These are phyloP conservation scores for Chlorella sp. DNA, from an alignment of 139 green algal species.

Conservation along the genomic window DNA sequence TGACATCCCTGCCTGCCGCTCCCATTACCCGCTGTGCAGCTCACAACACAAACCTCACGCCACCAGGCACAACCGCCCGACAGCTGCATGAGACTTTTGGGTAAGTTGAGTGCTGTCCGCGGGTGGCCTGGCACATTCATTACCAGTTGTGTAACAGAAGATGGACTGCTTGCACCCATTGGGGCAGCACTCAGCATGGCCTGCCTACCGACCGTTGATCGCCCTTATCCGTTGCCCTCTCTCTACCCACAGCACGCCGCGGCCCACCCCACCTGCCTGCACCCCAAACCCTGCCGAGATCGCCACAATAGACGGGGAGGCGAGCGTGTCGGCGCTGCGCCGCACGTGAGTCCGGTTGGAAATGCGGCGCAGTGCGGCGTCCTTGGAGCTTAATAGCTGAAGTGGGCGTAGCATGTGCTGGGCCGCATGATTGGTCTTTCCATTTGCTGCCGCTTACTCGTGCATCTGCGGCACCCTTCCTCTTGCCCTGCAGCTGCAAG, in stretches of 20 bases:
- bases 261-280: background rate
- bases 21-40: background rate
- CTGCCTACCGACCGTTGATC: too few relatives aligned
- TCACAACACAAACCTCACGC: background rate
- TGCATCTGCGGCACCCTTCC: too few relatives aligned
- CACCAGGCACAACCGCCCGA: background rate
- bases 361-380: too few relatives aligned
- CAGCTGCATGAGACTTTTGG: constrained; percentile 27
- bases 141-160: too few relatives aligned
- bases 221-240: background rate
- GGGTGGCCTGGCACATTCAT: too few relatives aligned
- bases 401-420: too few relatives aligned
- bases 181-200: too few relatives aligned
- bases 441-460: too few relatives aligned
- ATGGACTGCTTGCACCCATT: too few relatives aligned
- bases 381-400: too few relatives aligned
- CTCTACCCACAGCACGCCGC: constrained; percentile 22
- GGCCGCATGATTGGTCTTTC: too few relatives aligned
- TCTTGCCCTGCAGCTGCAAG: constrained; percentile 18
- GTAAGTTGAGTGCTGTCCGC: background rate
- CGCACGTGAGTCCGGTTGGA: background rate
- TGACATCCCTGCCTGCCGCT: too few relatives aligned
- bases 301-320: constrained; percentile 13
- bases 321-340: constrained; percentile 1
- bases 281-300: background rate